A percentile compares a stretch with the other conserved stretches of the same genome.
Evolutionary conservation across 768 basidiomycete genomes (phyloP).

Genomic region (Neoboletus brunneissimus): DNA sequence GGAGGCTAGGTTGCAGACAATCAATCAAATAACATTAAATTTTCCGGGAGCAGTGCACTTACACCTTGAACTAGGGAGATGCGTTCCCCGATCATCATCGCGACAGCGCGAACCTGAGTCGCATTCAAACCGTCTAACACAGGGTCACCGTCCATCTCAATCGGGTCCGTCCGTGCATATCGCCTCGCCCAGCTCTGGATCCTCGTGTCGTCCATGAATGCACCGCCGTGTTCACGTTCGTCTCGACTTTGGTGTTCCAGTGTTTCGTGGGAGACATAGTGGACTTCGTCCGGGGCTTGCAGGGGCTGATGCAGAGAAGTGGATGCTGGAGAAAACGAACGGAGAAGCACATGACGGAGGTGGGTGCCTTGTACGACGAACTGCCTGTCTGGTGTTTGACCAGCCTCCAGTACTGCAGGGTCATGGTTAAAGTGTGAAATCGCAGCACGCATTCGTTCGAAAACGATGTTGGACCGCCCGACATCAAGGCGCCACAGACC

Average conservation of each 20-base stretch:
- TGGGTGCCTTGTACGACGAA: constrained; percentile 65
- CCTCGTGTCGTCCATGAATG: constrained; percentile 68
- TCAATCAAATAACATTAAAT: background rate
- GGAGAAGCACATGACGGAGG: constrained; percentile 68
- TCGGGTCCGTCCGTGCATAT: constrained; percentile 55
- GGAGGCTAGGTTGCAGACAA: constrained; percentile 56
- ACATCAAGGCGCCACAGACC: constrained; percentile 69
- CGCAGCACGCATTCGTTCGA: constrained; percentile 67
- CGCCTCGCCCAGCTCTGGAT: constrained; percentile 82
- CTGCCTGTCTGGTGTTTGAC: constrained; percentile 39
- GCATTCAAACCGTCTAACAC: constrained; percentile 58
- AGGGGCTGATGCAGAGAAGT: constrained; percentile 29
- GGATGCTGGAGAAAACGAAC: constrained; percentile 43
- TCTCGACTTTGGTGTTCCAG: constrained; percentile 38
- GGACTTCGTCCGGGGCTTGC: constrained; percentile 39
- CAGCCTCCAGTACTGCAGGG: constrained; percentile 40
- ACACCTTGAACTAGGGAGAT: constrained; percentile 87
- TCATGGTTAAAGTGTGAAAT: constrained; percentile 56
- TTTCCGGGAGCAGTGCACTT: constrained; percentile 23
- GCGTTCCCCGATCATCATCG: constrained; percentile 79
- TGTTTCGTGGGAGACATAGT: constrained; percentile 36
- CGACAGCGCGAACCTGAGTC: constrained; percentile 80
- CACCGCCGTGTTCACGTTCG: constrained; percentile 35
- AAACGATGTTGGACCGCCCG: constrained; percentile 62
- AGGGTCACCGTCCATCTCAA: constrained; percentile 78